Evolutionary conservation across 176 grass and related monocot genomes (phyloP), one percentile per base, ranked within the genome.

Genomic region (Areca catechu): DNA sequence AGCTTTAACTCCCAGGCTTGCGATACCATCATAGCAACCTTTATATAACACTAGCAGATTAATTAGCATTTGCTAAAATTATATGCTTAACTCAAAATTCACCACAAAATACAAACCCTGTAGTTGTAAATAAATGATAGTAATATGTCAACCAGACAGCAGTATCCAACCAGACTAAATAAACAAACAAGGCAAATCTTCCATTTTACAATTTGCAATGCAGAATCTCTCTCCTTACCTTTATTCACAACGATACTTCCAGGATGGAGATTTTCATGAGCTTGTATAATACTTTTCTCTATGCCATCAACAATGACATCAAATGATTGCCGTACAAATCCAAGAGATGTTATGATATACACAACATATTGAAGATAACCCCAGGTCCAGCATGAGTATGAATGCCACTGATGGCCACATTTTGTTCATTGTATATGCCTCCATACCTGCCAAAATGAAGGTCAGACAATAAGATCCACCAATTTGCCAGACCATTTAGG

Each of bases 281-380:
- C 93, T 71, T 98, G 62, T 20, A 89, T 75, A 69, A 98, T 89
- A 53, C 81, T 77, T 76, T 88, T 75, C 80, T 98, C 93, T 63
- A 98, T 98, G 59, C 87, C 87, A 22, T 98, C 37, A 19, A 98
- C 93, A 69, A 98, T 71, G 29, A 85, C 83, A 88, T 98, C 81
- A 76, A 98, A 92, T 58, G 93, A 98, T 80, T 98, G 87, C n/a
- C 66, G 81, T 65, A 92, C 87, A 80, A 98, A 92, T 48, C 93
- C 93, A 70, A 98, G 87, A 70, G 93, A 98, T 17, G 87, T 98
- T 37, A 98, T 66, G 71, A 92, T 88, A 68, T 98, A 98, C 25
- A 92, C 81, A 51, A 92, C 75, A 80, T 98, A 92, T 59, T 98
- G 93, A 27, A 97, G 87, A 69, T 97, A 97, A 66, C 93, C 93